These are phyloP conservation scores for Xylariaceae sp. DNA, from an alignment of 2,329 filamentous ascomycete species.

Conservation along the genomic window DNA sequence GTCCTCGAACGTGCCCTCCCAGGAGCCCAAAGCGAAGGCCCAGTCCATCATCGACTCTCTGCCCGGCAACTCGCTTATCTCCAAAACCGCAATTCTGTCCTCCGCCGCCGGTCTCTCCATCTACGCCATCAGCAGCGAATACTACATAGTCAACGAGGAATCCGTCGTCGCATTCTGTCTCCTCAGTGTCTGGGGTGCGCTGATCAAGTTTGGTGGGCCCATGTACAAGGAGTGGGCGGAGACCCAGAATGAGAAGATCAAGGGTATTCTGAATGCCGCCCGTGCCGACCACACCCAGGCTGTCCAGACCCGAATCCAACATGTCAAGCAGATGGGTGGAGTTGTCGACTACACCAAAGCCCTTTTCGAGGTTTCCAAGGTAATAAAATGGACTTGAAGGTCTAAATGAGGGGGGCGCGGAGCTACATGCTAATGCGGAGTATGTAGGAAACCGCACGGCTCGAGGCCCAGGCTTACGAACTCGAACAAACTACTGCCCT, in stretches of 20 bases:
- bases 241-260: conserved; percentile 84
- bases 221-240: conserved; percentile 91
- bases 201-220: conserved; percentile 91
- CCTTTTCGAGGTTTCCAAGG: conserved; percentile 97
- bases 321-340: conserved; percentile 87
- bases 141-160: conserved; percentile 99
- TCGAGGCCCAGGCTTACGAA: conserved; percentile 94
- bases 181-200: conserved; percentile 83
- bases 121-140: conserved; percentile 98
- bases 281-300: conserved; percentile 91
- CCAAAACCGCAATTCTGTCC: conserved; percentile 96
- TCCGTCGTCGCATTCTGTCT: conserved; percentile 89
- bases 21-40: conserved; percentile 95
- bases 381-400: conserved; percentile 39
- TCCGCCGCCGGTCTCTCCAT: conserved; percentile 83
- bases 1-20: conserved; percentile 70
- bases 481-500: conserved; percentile 94
- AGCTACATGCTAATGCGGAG: conserved; percentile 15
- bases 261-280: conserved; percentile 88
- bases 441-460: conserved; percentile 85
- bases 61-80: conserved; percentile 84
- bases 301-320: conserved; percentile 89
- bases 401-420: background rate
- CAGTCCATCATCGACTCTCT: conserved; percentile 91
- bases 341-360: conserved; percentile 97